Evolutionary conservation across 1,139 yeast genomes (phyloP).

Genomic region (Debaryomycetaceae sp.): DNA sequence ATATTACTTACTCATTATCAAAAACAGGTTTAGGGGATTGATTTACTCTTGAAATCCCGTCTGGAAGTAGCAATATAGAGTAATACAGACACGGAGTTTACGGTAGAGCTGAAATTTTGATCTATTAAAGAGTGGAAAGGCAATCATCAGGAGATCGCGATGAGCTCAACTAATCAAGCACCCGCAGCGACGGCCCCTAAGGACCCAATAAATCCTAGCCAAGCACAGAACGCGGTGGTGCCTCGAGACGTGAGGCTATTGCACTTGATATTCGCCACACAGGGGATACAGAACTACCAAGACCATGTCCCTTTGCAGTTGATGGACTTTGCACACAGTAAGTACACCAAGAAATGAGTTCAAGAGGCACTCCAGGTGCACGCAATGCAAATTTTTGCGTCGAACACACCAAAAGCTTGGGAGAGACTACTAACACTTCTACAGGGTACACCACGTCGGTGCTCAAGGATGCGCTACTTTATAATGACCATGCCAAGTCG

Average conservation of each 20-base stretch:
- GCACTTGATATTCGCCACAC: slow-evolving; percentile 88
- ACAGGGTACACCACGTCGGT: slow-evolving; percentile 77
- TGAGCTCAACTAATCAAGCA: slow-evolving; percentile 9
- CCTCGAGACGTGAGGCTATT: slow-evolving; percentile 92
- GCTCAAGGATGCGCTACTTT: slow-evolving; percentile 81
- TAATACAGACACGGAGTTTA: no score
- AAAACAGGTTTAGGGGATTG: not conserved
- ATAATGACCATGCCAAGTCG: slow-evolving; percentile 74
- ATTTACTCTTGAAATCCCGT: no score
- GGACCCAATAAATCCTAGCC: slow-evolving; percentile 2
- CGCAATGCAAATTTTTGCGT: no score
- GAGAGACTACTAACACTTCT: slow-evolving; percentile 14
- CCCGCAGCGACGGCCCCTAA: slow-evolving; percentile 4
- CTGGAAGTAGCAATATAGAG: no score
- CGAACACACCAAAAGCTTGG: slow-evolving; percentile 1
- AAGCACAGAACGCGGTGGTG: slow-evolving; percentile 22
- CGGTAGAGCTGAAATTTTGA: no score
- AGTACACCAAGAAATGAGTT: slow-evolving; percentile 11
- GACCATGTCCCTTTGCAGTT: slow-evolving; percentile 93
- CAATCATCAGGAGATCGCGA: not conserved
- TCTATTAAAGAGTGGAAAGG: no score
- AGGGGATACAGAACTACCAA: slow-evolving; percentile 87
- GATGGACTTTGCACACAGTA: slow-evolving; percentile 89
- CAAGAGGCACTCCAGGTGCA: not conserved
- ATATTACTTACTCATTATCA: not conserved